Evolutionary conservation across 1,284 basidiomycete species (phyloP), one percentile per base, ranked within the genome.

Genomic region (Flammula alnicola): DNA sequence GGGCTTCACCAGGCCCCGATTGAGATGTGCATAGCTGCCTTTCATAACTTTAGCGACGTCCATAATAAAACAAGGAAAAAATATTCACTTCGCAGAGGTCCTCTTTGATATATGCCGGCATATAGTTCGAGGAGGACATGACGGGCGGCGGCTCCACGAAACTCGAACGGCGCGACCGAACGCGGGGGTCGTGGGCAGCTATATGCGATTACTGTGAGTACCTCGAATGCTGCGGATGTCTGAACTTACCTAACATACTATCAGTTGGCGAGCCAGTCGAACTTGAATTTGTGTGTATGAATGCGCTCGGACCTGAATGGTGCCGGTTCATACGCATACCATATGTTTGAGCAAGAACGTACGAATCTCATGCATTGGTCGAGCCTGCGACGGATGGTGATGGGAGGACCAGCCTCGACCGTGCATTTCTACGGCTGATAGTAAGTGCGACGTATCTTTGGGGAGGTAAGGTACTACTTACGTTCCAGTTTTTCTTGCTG

Each of bases 101-200:
- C 52, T 61, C 55, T 46, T 61, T 65, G 54, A 63, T 52, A 43
- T 62, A 61, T 9, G 65, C 61, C 16, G 58, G 59, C 31, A 64
- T 58, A 49, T 69, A 69, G 27, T 43, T 60, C n/a, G 50, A 17
- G 43, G 50, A 17, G 43, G 33, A 40, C 16, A 14, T 9, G 1
- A 37, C 8, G 16, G 23, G 7, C 16, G 9, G 9, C 19, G 22
- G 37, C 20, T 47, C 45, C 37, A 27, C 27, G 29, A 32, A 26
- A 26, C 54, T 52, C 23, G 42, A 32, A 31, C 49, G 32, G 16
- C 54, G 49, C 20, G 49, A 35, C n/a, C 54, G 54, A 42, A 47
- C 37, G 17, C 22, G 39, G 39, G 36, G 38, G 17, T 37, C 39
- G 23, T 29, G 23, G n/a, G 29, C n/a, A 31, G 36, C 41, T 37